Percentiles rank a stretch among this genome's conserved stretches.
Conservation (phyloP, 2,329 filamentous ascomycete species). For the Monilinia laxa region DNA sequence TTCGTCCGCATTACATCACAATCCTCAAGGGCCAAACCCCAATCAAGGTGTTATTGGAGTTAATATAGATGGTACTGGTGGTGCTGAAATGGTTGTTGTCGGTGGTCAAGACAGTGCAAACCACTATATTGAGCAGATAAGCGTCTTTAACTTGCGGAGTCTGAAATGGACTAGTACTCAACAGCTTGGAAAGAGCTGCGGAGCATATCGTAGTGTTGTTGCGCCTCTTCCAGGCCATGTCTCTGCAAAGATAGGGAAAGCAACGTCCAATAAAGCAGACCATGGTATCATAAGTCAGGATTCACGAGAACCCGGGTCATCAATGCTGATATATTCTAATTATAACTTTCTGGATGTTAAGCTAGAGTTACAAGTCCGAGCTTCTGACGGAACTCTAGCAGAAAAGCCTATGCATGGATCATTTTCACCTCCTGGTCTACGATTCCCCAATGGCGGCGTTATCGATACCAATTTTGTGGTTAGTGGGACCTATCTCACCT, state of each 20-base stretch:
- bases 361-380: constrained; percentile 84
- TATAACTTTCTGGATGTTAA: constrained; percentile 99
- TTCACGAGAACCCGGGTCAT: constrained; percentile 57
- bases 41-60: constrained; percentile 88
- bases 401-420: constrained; percentile 87
- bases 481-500: constrained; percentile 94
- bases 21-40: constrained; percentile 75
- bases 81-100: constrained; percentile 95
- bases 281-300: constrained; percentile 50
- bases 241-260: constrained; percentile 64
- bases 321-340: constrained; percentile 97
- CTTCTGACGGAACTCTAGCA: constrained; percentile 76
- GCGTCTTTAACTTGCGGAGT: constrained; percentile 93
- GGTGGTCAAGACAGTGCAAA: constrained; percentile 97
- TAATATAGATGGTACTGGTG: constrained; percentile 84
- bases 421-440: constrained; percentile 85
- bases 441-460: constrained; percentile 93
- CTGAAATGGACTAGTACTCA: constrained; percentile 94
- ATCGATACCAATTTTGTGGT: constrained; percentile 97
- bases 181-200: constrained; percentile 84
- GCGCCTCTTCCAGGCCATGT: constrained; percentile 72
- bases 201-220: constrained; percentile 93
- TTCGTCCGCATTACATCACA: constrained; percentile 84
- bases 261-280: constrained; percentile 45
- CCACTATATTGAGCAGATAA: constrained; percentile 98